phyloP scores from a whole-genome alignment of 148 eudicot genomes.

The Suaeda aralocaspica region DNA sequence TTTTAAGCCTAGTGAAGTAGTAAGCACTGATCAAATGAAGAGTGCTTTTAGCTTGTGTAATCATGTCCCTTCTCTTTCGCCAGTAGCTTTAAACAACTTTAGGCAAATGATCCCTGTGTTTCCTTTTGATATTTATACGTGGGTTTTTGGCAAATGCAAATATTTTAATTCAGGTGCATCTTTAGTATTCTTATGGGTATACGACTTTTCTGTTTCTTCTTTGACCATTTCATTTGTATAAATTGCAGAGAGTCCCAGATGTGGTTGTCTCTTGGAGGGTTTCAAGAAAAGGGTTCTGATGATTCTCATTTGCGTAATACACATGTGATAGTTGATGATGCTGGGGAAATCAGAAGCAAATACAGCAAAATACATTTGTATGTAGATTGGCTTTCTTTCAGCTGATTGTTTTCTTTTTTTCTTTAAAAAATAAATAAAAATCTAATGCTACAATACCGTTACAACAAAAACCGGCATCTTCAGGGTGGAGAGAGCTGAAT shows the following conservation, averaged over 20 bases:
- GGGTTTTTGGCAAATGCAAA: no score
- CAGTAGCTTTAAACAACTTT: background rate
- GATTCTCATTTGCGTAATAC: slow-evolving; percentile 80
- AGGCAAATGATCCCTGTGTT: background rate
- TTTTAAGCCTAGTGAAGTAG: background rate
- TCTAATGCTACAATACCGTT: background rate
- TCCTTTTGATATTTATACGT: background rate
- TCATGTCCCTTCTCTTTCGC: background rate
- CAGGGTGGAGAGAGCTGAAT: background rate
- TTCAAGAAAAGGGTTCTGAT: slow-evolving; percentile 83
- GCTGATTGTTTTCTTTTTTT: background rate
- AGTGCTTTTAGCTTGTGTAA: background rate
- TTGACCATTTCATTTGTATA: slow-evolving; percentile 14
- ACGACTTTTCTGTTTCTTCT: background rate
- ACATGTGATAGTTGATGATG: slow-evolving; percentile 79
- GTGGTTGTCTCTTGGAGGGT: slow-evolving; percentile 96
- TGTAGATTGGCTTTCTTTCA: slow-evolving; percentile 26
- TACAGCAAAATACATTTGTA: slow-evolving; percentile 83
- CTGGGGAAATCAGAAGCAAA: slow-evolving; percentile 63
- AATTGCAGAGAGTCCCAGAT: slow-evolving; percentile 73
- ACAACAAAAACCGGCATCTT: background rate
- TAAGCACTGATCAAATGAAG: background rate
- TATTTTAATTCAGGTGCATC: background rate
- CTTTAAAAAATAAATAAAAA: no score
- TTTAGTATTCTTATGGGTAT: background rate